Base-by-base conservation (phyloP, 2,329 filamentous ascomycete species). In the Talaromyces amestolkiae region DNA sequence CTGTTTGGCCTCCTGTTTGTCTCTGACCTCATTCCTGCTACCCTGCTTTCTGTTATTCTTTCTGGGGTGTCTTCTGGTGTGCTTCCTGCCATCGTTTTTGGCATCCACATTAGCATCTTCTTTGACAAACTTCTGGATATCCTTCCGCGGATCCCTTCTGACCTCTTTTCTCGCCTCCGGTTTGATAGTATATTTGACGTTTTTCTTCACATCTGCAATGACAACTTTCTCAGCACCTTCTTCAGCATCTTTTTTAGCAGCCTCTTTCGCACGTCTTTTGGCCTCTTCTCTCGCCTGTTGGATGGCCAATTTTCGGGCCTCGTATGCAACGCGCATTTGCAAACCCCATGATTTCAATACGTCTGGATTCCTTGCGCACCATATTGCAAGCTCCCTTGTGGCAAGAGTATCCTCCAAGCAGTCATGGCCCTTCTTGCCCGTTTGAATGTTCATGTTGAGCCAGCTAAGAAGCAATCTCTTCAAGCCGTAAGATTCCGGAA, bases 341-440 rank as follows among this genome's bases (percentile, higher is more conserved):
- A 17, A n/a, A 4, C 51, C 81, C 77, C 79, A 81, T 19, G 53
- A 71, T 3, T 70, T 66, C 9, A 84, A 72, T 13, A 66, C 67
- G 1, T 76, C 71, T 2, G 72, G 72, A n/a, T 82, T 75, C 64
- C 73, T 74, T n/a, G 82, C 69, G 64, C 77, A 80, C 75, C 77
- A 83, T 2, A 86, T 70, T 5, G 79, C 75, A 56, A 86, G 69
- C 69, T 85, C 83, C 8, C 84, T 77, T 0, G 80, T 75, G 0
- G 84, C 83, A 39, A 82, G 76, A 0, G 82, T 79, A 72, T 85
- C 81, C 69, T 85, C 82, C 5, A 85, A 68, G 56, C 79, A 79
- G 70, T 83, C 78, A 59, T 85, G 83, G 1, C 82, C 80, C 1
- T 69, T 70, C 10, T 66, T 69, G 2, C 72, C 68, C 24, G 62